A percentile compares a stretch with the other conserved stretches of the same genome.
Evolutionary conservation across 1,139 yeast species (phyloP).

Genomic region (Yamadazyma diospyri): DNA sequence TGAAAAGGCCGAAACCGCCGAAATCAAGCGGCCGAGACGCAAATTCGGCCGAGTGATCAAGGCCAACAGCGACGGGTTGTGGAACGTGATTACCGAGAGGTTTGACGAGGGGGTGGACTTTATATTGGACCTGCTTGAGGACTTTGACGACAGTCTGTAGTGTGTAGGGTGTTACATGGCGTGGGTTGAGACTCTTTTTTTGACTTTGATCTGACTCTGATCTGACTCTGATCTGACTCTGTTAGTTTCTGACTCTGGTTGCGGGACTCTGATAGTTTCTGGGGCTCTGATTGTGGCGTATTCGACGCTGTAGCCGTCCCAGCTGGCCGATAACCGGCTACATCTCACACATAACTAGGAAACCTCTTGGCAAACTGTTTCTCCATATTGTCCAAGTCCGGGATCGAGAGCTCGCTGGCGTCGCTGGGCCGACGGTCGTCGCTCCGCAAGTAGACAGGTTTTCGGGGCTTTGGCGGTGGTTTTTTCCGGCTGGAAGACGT

Average conservation of each 20-base stretch:
- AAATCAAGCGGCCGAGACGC: constrained; percentile 73
- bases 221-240: too few species aligned
- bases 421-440: constrained; percentile 29
- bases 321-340: too few species aligned
- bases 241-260: too few species aligned
- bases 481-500: constrained; percentile 1
- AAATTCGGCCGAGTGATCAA: constrained; percentile 87
- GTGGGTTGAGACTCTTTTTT: too few species aligned
- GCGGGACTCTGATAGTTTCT: too few species aligned
- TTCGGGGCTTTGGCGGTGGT: constrained; percentile 61
- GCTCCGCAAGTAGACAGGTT: constrained; percentile 53
- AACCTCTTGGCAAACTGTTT: constrained; percentile 50
- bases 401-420: constrained; percentile 42
- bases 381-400: constrained; percentile 56
- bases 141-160: constrained; percentile 26
- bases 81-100: constrained; percentile 74
- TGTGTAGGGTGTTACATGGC: too few species aligned
- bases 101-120: constrained; percentile 85
- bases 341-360: constrained; percentile 52
- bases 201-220: too few species aligned
- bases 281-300: too few species aligned
- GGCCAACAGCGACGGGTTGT: constrained; percentile 68
- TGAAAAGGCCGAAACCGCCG: constrained; percentile 17
- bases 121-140: constrained; percentile 70
- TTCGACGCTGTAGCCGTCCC: too few species aligned